Conservation (phyloP, 23 red algal genomes). For the Gracilaria vermiculophylla region DNA sequence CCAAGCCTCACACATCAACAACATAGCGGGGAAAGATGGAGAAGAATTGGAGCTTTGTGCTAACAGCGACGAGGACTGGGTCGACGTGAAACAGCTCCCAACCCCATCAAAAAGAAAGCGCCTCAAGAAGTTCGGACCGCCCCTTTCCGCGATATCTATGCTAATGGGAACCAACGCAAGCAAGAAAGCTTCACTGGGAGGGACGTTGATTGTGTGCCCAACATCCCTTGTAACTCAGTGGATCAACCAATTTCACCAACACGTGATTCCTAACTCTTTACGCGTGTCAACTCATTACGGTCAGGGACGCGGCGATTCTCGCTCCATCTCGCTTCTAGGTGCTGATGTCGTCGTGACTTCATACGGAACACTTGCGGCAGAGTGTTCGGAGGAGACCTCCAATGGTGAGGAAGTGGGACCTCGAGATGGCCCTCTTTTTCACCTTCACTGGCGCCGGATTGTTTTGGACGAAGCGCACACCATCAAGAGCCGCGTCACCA, state of each 20-base stretch:
- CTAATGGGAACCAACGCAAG: neutral
- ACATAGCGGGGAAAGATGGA: neutral
- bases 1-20: neutral
- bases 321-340: slow-evolving; percentile 30
- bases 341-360: slow-evolving; percentile 89
- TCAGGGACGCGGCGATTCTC: slow-evolving; percentile 30
- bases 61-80: slow-evolving; percentile 8
- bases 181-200: slow-evolving; percentile 18
- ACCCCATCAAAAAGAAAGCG: neutral
- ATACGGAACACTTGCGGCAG: slow-evolving; percentile 62
- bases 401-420: neutral
- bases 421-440: slow-evolving; percentile 50
- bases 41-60: neutral
- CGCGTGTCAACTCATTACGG: slow-evolving; percentile 50
- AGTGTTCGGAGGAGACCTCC: slow-evolving; percentile 36
- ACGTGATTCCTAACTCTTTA: slow-evolving; percentile 51
- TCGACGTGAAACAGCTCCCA: neutral
- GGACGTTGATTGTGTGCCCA: slow-evolving; percentile 74
- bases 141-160: neutral
- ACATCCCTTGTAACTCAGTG: slow-evolving; percentile 72
- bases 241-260: slow-evolving; percentile 59
- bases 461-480: slow-evolving; percentile 88
- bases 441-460: slow-evolving; percentile 73
- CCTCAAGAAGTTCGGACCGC: neutral
- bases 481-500: slow-evolving; percentile 63